A percentile compares a stretch with the other conserved stretches of the same genome.
Conservation (phyloP, 2,329 filamentous ascomycete species). For the Epichloe amarillans region DNA sequence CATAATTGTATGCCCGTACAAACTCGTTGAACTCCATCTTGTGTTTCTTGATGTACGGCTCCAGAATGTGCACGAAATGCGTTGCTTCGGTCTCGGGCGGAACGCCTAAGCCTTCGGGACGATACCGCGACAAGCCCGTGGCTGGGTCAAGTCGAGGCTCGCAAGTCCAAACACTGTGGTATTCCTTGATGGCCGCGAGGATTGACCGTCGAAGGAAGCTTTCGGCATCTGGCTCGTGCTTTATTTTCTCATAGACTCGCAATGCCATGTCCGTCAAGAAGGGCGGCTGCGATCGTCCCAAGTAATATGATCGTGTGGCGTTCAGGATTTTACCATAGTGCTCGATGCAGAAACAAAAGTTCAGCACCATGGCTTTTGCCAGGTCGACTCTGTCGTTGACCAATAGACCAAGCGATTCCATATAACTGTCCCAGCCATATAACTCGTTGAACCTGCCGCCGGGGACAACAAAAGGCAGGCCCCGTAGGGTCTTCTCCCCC, state of each 20-base stretch:
- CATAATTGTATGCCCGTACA: conserved; percentile 75
- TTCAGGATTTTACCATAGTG: conserved; percentile 99
- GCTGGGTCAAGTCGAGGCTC: conserved; percentile 64
- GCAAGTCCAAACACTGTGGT: conserved; percentile 76
- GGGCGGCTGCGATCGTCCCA: conserved; percentile 85
- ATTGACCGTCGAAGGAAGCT: conserved; percentile 73
- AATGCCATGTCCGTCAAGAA: conserved; percentile 97
- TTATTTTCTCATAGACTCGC: conserved; percentile 85
- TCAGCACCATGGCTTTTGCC: conserved; percentile 85
- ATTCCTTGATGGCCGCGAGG: conserved; percentile 92
- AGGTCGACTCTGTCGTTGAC: conserved; percentile 75
- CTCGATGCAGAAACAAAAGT: conserved; percentile 96
- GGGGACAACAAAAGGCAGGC: conserved; percentile 91
- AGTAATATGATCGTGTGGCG: conserved; percentile 90
- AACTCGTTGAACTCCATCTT: conserved; percentile 73
- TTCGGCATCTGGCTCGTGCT: conserved; percentile 63
- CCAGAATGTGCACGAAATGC: conserved; percentile 74
- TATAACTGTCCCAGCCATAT: conserved; percentile 98
- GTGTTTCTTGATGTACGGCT: conserved; percentile 74
- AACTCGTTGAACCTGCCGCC: conserved; percentile 96
- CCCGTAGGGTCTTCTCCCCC: conserved; percentile 62
- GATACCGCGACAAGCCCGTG: conserved; percentile 73
- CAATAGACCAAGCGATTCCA: conserved; percentile 84
- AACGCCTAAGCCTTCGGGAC: conserved; percentile 70
- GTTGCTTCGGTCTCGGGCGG: conserved; percentile 82